These are phyloP conservation scores for Ochetophila trinervis DNA, from an alignment of 306 rosid species.

Conservation along the genomic window DNA sequence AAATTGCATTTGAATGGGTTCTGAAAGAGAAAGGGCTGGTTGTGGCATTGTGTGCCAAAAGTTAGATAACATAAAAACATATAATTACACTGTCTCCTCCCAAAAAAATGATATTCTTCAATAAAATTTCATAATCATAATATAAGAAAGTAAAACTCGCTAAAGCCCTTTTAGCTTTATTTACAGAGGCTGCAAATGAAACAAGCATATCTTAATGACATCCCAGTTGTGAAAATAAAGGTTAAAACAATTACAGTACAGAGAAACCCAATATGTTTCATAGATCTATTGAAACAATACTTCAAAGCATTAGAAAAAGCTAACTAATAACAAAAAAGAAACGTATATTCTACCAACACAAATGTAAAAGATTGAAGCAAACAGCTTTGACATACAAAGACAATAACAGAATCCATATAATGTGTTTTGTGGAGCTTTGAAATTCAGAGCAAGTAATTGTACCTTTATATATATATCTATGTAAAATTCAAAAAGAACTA, in stretches of 20 bases:
- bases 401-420: background rate
- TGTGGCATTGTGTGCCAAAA: background rate
- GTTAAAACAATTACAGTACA: too few relatives aligned
- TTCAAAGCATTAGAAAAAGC: too few relatives aligned
- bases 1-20: background rate
- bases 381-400: background rate
- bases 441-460: background rate
- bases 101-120: background rate
- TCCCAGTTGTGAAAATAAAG: too few relatives aligned
- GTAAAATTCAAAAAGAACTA: background rate
- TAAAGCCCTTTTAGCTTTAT: too few relatives aligned
- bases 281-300: too few relatives aligned
- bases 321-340: too few relatives aligned
- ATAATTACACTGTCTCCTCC: background rate
- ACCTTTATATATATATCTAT: conserved; percentile 6
- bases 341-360: background rate
- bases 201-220: too few relatives aligned
- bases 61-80: background rate
- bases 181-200: too few relatives aligned
- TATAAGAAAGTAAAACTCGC: too few relatives aligned
- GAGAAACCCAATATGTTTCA: too few relatives aligned
- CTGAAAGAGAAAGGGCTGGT: background rate
- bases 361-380: background rate
- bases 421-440: background rate
- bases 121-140: too few relatives aligned